Evolutionary conservation across 805 yeast species (phyloP), one percentile per base, ranked within the genome.

Genomic region (Tetrapisispora taiwanensis): DNA sequence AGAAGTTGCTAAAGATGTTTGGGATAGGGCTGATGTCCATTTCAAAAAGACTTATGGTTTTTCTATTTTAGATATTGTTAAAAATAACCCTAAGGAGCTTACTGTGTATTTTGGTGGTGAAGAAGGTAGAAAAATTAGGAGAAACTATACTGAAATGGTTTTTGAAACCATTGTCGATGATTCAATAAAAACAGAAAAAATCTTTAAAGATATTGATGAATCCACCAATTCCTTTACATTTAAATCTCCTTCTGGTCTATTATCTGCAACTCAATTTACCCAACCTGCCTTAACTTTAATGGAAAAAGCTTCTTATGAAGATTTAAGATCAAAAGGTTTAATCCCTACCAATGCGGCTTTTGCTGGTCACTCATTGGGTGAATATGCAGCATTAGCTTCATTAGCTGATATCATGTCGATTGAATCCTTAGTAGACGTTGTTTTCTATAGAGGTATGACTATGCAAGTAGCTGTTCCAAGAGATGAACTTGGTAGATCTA

Each of bases 381-480:
- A 92, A 70, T 92, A 92, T 67, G 92, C 97, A 54, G 97, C 99
- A 14, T 76, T 92, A 61, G 87, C 97, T 15, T 88, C 98, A 24
- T 74, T 92, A 59, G 98, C 96, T 44, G 95, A 92, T 65, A 97
- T 94, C 47, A 90, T 92, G 97, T 95, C 97, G 40, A 88, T 92
- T 57, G 98, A 92, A 72, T 84, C 95, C 6, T 75, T 90, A 55
- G 97, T 90, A 50, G 97, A 90, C 67, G 95, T 90, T 66, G 97
- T 90, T 44, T 92, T 92, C 77, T 94, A 92, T 78, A 83, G 99
- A 75, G 99, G 99, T 77, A 92, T 92, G 97, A 94, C 99, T 41
- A 92, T 92, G 99, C 98, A 92, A 74, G 98, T 92, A 53, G 98
- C 98, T 39, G 99, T 92, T 53, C 97, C 97, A 64, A 84, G 99